These are phyloP conservation scores for Chloris gayana DNA, from an alignment of 176 grass and related monocot species.

Conservation along the genomic window DNA sequence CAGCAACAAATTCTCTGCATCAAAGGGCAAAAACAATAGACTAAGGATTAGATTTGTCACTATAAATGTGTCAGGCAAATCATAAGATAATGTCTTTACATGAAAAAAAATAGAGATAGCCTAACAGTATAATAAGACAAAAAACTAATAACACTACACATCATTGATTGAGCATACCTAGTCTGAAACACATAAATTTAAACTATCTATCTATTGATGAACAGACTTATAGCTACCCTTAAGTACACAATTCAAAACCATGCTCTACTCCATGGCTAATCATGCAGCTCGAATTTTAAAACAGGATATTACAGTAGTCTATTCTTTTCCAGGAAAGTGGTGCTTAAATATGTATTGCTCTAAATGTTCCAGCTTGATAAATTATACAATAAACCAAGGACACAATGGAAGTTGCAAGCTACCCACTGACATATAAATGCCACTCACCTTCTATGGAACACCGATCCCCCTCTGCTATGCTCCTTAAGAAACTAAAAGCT, in stretches of 20 bases:
- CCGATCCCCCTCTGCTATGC: not conserved
- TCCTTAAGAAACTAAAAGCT: not conserved
- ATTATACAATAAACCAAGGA: not conserved
- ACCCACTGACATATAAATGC: constrained; percentile 8
- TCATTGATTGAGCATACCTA: not conserved
- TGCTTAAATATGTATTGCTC: not conserved
- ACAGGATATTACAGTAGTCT: not conserved
- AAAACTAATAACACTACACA: constrained; percentile 10
- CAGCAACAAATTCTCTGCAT: constrained; percentile 85
- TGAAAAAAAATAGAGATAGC: constrained; percentile 16
- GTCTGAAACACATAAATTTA: not conserved
- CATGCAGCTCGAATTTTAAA: not conserved
- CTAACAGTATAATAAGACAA: constrained; percentile 28
- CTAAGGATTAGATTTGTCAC: constrained; percentile 32
- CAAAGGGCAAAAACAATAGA: constrained; percentile 26
- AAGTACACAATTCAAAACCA: constrained; percentile 20
- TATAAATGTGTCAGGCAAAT: constrained; percentile 2
- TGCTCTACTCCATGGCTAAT: not conserved
- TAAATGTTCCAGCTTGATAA: constrained; percentile 8
- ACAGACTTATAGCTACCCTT: not conserved
- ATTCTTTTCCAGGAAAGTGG: not conserved
- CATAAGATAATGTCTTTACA: constrained; percentile 6
- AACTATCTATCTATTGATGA: not conserved
- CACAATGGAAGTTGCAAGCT: not conserved
- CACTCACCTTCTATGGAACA: constrained; percentile 5